Percentiles rank a stretch among this genome's conserved stretches.
Evolutionary conservation across 495 filamentous ascomycete genomes (phyloP).

Genomic region (Aeminium ludgeri): DNA sequence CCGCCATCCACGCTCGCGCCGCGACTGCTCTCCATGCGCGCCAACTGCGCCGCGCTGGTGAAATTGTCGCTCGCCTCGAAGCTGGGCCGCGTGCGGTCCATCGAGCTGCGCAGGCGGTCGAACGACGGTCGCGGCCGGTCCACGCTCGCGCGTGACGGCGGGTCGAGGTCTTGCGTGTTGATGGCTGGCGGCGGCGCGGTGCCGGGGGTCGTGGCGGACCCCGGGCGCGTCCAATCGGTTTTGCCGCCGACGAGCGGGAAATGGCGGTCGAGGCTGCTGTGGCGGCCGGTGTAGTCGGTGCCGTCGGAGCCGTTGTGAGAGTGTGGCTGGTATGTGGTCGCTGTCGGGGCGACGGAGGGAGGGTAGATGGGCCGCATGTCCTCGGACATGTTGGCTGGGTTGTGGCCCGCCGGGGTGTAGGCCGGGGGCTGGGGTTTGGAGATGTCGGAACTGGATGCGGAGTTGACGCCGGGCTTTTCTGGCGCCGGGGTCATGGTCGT

Average conservation of each 20-base stretch:
- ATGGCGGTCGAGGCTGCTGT: constrained; percentile 22
- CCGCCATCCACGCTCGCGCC: background rate
- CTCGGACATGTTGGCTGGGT: constrained; percentile 42
- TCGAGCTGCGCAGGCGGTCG: constrained; percentile 56
- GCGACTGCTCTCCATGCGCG: constrained; percentile 46
- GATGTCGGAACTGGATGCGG: constrained; percentile 44
- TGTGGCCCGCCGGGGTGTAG: background rate
- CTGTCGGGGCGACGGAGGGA: constrained; percentile 59
- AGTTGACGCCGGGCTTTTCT: constrained; percentile 25
- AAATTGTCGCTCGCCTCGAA: constrained; percentile 82
- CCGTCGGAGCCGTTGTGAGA: constrained; percentile 88
- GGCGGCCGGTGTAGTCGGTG: constrained; percentile 61
- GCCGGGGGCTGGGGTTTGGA: constrained; percentile 30
- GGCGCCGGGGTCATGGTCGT: constrained; percentile 22
- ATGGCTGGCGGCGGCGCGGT: constrained; percentile 12
- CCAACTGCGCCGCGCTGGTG: constrained; percentile 68
- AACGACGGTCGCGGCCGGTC: constrained; percentile 49
- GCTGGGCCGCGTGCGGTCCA: constrained; percentile 60
- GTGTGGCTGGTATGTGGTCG: constrained; percentile 63
- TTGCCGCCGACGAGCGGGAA: constrained; percentile 5
- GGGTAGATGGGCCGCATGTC: constrained; percentile 82
- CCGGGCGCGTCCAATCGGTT: background rate
- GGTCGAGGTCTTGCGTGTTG: constrained; percentile 1
- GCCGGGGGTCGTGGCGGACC: background rate
- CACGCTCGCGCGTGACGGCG: constrained; percentile 10